Evolutionary conservation across 2,329 filamentous ascomycete species (phyloP).

Genomic region (Endothia cerciana): DNA sequence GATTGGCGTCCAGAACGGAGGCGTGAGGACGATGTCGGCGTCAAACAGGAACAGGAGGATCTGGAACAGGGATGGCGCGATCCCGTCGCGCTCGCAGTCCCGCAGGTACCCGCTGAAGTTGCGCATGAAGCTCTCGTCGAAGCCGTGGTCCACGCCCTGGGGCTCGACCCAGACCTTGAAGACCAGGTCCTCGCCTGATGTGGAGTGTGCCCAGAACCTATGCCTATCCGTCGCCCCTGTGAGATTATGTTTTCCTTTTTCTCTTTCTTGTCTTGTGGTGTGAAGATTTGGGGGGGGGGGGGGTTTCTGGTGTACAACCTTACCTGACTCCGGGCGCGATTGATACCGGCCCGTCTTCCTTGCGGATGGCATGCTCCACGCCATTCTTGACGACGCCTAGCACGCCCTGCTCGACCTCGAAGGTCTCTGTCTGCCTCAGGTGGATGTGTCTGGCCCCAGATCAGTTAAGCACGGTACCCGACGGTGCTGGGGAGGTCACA

Average conservation of each 20-base stretch:
- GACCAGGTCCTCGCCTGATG: slow-evolving; percentile 19
- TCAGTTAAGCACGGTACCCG: not conserved
- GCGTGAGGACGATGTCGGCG: slow-evolving; percentile 18
- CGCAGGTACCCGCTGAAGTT: slow-evolving; percentile 16
- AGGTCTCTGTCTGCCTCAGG: slow-evolving; percentile 20
- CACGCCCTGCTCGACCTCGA: slow-evolving; percentile 26
- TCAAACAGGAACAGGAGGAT: slow-evolving; percentile 23
- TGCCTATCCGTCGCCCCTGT: slow-evolving; percentile 5
- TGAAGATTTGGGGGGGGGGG: too few species aligned
- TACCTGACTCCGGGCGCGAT: slow-evolving; percentile 17
- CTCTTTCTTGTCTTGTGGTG: not conserved
- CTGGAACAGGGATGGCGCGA: slow-evolving; percentile 26
- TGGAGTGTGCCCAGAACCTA: slow-evolving; percentile 16
- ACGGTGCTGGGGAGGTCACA: not conserved
- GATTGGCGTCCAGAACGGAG: slow-evolving; percentile 24
- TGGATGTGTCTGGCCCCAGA: slow-evolving; percentile 21
- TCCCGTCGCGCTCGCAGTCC: slow-evolving; percentile 16
- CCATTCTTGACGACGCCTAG: slow-evolving; percentile 21
- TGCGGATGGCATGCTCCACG: slow-evolving; percentile 10
- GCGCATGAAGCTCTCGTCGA: slow-evolving; percentile 27
- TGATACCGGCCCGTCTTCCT: slow-evolving; percentile 11
- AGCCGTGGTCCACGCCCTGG: slow-evolving; percentile 23
- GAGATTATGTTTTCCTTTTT: too few species aligned
- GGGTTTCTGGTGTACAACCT: not conserved
- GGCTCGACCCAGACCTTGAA: slow-evolving; percentile 25